Conservation (phyloP, 768 basidiomycete genomes). For the Pisolithus microcarpus region DNA sequence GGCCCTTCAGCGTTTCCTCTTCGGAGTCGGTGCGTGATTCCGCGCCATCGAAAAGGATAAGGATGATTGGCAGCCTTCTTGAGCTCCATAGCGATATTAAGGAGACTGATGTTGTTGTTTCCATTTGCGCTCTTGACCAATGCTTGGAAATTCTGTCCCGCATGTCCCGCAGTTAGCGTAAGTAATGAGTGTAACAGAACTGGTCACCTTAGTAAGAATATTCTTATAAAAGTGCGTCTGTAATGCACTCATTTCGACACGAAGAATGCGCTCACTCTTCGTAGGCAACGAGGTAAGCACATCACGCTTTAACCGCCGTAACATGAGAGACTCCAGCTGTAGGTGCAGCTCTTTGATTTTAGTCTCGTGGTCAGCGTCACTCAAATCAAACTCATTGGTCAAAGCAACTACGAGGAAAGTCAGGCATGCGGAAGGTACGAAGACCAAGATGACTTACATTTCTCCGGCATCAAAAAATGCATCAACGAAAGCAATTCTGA, state of each 20-base stretch:
- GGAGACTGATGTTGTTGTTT: slow-evolving; percentile 85
- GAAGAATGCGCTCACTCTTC: slow-evolving; percentile 95
- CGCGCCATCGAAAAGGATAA: slow-evolving; percentile 94
- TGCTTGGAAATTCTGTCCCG: slow-evolving; percentile 78
- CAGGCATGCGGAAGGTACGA: background rate
- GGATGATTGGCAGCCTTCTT: slow-evolving; percentile 99
- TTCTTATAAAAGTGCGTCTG: slow-evolving; percentile 99
- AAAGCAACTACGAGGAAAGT: slow-evolving; percentile 58
- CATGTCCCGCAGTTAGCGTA: slow-evolving; percentile 23
- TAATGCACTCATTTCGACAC: slow-evolving; percentile 94
- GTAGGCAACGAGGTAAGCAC: slow-evolving; percentile 94
- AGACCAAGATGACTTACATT: slow-evolving; percentile 51
- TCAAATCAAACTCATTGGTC: slow-evolving; percentile 92
- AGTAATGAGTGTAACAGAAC: background rate
- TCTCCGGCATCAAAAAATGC: slow-evolving; percentile 99
- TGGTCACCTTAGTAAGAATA: slow-evolving; percentile 78
- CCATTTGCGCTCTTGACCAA: slow-evolving; percentile 85
- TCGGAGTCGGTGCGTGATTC: slow-evolving; percentile 54
- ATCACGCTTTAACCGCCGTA: slow-evolving; percentile 90
- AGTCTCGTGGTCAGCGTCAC: slow-evolving; percentile 83
- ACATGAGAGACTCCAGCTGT: slow-evolving; percentile 91
- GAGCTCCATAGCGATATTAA: slow-evolving; percentile 99
- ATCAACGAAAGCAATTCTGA: slow-evolving; percentile 90
- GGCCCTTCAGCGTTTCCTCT: slow-evolving; percentile 88
- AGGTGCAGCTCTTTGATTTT: slow-evolving; percentile 95